Evolutionary conservation across 2,329 filamentous ascomycete genomes (phyloP).

Genomic region (Colletotrichum sp.): DNA sequence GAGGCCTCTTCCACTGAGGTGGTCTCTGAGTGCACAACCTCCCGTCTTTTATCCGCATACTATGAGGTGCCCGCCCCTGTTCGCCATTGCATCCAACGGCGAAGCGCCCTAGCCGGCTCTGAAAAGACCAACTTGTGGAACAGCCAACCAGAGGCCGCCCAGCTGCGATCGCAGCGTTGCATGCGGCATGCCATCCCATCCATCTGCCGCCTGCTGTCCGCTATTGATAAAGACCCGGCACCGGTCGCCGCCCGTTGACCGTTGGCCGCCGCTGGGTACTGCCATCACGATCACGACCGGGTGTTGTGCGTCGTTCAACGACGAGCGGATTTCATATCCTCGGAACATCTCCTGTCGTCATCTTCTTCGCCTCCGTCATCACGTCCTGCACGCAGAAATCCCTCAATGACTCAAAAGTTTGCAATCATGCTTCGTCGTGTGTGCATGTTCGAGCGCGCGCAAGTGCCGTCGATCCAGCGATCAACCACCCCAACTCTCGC

Average conservation of each 20-base stretch:
- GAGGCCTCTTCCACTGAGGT: not conserved
- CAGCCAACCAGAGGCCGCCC: not conserved
- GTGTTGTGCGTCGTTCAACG: not conserved
- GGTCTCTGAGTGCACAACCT: not conserved
- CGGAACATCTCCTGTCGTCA: not conserved
- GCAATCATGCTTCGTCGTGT: not conserved
- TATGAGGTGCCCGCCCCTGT: not conserved
- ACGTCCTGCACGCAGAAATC: not conserved
- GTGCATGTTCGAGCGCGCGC: not conserved
- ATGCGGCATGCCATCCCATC: constrained; percentile 1
- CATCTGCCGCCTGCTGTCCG: constrained; percentile 3
- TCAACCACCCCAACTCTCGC: not conserved
- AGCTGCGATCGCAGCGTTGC: not conserved
- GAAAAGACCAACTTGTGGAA: not conserved
- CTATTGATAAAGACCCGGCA: not conserved
- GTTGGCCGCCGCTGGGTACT: not conserved
- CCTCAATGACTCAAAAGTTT: not conserved
- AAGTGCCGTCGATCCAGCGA: constrained; percentile 6
- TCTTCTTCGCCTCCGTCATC: not conserved
- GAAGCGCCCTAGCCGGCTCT: constrained; percentile 4
- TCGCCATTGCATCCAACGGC: not conserved
- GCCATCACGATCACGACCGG: not conserved
- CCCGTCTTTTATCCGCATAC: not conserved
- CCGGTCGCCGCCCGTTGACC: not conserved
- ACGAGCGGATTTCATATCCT: not conserved